These are phyloP conservation scores for Protomyces lactucae-debilis DNA, from an alignment of 1,139 yeast genomes.

Conservation along the genomic window DNA sequence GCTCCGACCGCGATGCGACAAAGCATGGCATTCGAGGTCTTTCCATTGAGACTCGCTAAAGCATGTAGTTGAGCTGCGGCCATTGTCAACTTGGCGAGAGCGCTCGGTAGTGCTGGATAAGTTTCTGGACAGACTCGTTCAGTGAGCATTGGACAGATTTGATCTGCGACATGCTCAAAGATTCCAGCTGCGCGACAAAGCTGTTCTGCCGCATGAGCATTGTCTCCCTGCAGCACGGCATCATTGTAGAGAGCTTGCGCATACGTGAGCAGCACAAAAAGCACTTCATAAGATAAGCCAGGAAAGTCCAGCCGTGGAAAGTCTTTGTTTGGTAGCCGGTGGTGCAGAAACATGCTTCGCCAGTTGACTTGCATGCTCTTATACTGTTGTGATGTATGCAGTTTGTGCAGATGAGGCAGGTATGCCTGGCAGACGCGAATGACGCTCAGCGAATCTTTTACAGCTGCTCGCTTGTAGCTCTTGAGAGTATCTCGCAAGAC, in stretches of 20 bases:
- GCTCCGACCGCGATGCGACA: constrained; percentile 18
- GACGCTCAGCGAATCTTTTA: constrained; percentile 16
- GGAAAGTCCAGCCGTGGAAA: constrained; percentile 12
- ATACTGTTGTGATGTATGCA: not conserved
- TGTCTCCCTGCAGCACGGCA: not conserved
- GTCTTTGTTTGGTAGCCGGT: constrained; percentile 11
- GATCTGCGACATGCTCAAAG: not conserved
- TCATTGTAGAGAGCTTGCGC: constrained; percentile 18
- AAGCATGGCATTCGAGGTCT: constrained; percentile 5
- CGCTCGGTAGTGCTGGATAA: constrained; percentile 1
- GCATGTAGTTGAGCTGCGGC: constrained; percentile 10
- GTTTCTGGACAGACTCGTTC: constrained; percentile 10
- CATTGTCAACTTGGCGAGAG: constrained; percentile 1
- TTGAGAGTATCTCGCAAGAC: constrained; percentile 20
- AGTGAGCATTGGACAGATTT: not conserved
- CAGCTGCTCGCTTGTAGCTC: constrained; percentile 10
- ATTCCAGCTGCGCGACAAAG: constrained; percentile 18
- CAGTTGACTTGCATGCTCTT: constrained; percentile 2
- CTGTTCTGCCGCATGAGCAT: not conserved
- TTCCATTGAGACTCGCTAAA: not conserved
- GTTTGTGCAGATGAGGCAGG: constrained; percentile 3
- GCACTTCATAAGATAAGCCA: constrained; percentile 9
- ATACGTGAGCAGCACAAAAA: constrained; percentile 18
- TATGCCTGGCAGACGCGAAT: constrained; percentile 11
- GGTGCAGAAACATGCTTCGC: constrained; percentile 15